Conservation (phyloP, 768 basidiomycete genomes). For the Jaapia argillacea region DNA sequence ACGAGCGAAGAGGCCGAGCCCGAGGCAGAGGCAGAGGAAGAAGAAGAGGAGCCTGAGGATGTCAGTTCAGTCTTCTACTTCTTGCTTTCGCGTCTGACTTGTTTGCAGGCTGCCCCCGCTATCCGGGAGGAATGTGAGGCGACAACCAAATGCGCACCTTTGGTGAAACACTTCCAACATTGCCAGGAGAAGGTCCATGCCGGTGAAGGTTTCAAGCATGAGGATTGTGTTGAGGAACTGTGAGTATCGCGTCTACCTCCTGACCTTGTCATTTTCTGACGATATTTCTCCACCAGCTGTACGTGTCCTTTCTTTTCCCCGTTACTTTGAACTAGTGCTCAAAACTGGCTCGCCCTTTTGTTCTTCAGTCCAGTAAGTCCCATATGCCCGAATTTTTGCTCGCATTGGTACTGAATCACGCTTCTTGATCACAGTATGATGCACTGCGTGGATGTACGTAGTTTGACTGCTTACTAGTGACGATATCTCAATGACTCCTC, state of each 20-base stretch:
- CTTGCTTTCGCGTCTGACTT: background rate
- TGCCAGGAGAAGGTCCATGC: slow-evolving; percentile 81
- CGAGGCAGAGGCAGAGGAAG: slow-evolving; percentile 33
- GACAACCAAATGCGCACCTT: slow-evolving; percentile 51
- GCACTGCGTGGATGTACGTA: slow-evolving; percentile 87
- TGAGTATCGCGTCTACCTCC: slow-evolving; percentile 28
- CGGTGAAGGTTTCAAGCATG: slow-evolving; percentile 79
- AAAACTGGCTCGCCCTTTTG: background rate
- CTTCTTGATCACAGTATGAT: slow-evolving; percentile 49
- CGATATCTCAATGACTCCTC: slow-evolving; percentile 3
- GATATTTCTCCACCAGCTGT: slow-evolving; percentile 13
- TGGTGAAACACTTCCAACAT: slow-evolving; percentile 79
- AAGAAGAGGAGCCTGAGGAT: slow-evolving; percentile 67
- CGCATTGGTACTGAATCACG: slow-evolving; percentile 6
- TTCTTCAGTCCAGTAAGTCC: slow-evolving; percentile 57
- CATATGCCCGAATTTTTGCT: slow-evolving; percentile 1
- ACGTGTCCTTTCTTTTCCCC: slow-evolving; percentile 5
- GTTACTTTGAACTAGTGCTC: slow-evolving; percentile 4
- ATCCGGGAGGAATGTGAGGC: slow-evolving; percentile 71
- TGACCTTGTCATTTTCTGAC: slow-evolving; percentile 2
- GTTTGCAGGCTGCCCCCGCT: slow-evolving; percentile 48
- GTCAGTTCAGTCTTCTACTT: slow-evolving; percentile 35
- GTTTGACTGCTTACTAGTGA: slow-evolving; percentile 16
- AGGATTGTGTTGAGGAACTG: slow-evolving; percentile 92
- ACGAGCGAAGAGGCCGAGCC: slow-evolving; percentile 28